Evolutionary conservation across 2,329 filamentous ascomycete genomes (phyloP), one percentile per base, ranked within the genome.

Genomic region (Ascochyta clinopodiicola): DNA sequence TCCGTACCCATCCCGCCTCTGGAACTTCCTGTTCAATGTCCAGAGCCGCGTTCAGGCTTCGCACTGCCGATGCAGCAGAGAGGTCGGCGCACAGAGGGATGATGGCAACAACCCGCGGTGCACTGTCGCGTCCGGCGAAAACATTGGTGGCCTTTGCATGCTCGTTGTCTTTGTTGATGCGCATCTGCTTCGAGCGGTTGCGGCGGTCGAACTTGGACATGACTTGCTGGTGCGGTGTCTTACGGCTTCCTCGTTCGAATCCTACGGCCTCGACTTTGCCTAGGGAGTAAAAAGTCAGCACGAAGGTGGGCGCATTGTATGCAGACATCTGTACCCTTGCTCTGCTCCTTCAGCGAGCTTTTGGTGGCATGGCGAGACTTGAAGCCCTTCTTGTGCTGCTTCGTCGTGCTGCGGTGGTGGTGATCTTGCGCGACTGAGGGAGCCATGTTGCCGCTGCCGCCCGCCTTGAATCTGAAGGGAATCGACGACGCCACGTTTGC

Each of bases 201-300:
- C 92, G 88, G 57, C 95, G 89, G 77, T 96, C 92, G 75, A 99
- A 85, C 79, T 98, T 99, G 56, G 92, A 96, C 91, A 97, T 94
- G 79, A 97, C 86, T 79, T 96, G 92, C 75, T 99, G 95, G 75
- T 96, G 92, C 51, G 91, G 91, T 15, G 94, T 96, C 77, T 91
- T 96, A 71, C 94, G 87, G 67, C 82, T 82, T 58, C 88, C 88
- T 68, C 84, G 86, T 72, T 96, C 90, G 69, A 86, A 80, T 6
- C 51, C 47, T 6, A 61, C 46, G 51, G 82, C 72, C 67, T 87
- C 88, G 44, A 94, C 84, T 77, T 95, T 95, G 73, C 93, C 91
- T 95, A 59, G 34, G 22, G 22, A 40, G 27, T 39, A 55, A 38
- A 66, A 34, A 63, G 51, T 72, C 39, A 66, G 68, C 25, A 24